Base-by-base conservation (phyloP, 495 filamentous ascomycete genomes). In the Acidomyces sp. region DNA sequence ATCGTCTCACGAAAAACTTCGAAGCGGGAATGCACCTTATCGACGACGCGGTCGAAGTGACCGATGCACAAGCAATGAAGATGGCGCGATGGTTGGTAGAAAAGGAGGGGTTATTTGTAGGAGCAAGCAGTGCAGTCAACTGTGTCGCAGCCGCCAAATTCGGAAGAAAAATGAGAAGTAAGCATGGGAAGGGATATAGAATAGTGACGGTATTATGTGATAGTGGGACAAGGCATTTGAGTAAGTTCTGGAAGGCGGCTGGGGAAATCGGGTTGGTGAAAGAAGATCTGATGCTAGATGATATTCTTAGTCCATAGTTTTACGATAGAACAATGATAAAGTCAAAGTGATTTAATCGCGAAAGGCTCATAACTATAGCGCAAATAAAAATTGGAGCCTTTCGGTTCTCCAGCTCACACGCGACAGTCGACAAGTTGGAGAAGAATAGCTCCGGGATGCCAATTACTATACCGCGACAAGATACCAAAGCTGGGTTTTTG, bases 51-150 rank as follows among this genome's bases (percentile, higher is more conserved):
- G 75, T 96, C 6, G 71, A 80, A 21, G 90, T 96, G 13, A 82
- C 74, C n/a, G 90, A 99, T 62, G 75, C 75, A 19, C 86, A 99
- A 65, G 90, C 90, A 5, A 66, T 85, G 56, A 72, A 71, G 26
- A 96, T 99, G 92, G 90, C 88, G 12, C 67, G 83, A 45, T 94
- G 85, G 81, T 62, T 99, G 24, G 90, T 93, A 2, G 87, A 96
- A 67, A 82, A 86, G 51, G 90, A 99, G 57, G 90, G 90, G 0
- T 77, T 99, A 25, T 99, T 99, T 54, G 68, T 84, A 23, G 90
- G 90, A 6, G 93, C 86, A 51, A 93, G 84, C 55, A 93, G 80
- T 58, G 83, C 88, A 13, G 88, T 96, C 12, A 99, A 99, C 55
- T 95, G 86, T 76, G 82, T 95, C 40, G 90, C 86, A 4, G 85